Evolutionary conservation across 257 asterid genomes (phyloP).

Genomic region (Plantago elongata): DNA sequence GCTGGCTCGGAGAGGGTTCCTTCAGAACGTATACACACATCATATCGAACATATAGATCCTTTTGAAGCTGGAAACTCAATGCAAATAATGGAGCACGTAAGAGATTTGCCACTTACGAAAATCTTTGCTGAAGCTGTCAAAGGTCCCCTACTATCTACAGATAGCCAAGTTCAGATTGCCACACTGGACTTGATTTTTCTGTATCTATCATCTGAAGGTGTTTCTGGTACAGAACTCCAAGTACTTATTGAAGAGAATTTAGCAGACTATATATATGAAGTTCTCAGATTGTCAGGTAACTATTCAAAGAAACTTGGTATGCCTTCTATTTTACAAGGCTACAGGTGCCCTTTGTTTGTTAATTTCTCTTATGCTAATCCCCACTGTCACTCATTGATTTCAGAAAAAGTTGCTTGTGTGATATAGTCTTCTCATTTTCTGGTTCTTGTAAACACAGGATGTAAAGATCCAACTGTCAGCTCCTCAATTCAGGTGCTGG

Average conservation of each 20-base stretch:
- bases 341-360: not conserved
- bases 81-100: constrained; percentile 46
- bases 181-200: constrained; percentile 54
- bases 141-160: constrained; percentile 89
- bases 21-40: constrained; percentile 42
- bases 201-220: constrained; percentile 50
- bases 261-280: constrained; percentile 87
- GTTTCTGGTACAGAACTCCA: constrained; percentile 49
- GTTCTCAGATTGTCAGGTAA: constrained; percentile 83
- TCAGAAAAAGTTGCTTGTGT: not conserved
- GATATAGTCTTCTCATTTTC: constrained; percentile 10
- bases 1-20: constrained; percentile 73
- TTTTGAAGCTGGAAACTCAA: constrained; percentile 48
- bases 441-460: constrained; percentile 37
- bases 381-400: not conserved
- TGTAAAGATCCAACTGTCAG: constrained; percentile 65
- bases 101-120: constrained; percentile 45
- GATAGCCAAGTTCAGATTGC: constrained; percentile 86
- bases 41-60: constrained; percentile 31
- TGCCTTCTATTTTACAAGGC: constrained; percentile 10
- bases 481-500: constrained; percentile 82
- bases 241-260: constrained; percentile 64
- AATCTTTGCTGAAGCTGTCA: constrained; percentile 94
- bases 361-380: not conserved
- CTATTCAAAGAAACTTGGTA: constrained; percentile 16